phyloP scores from a whole-genome alignment of 805 yeast genomes.

The Candida odintsovae region DNA sequence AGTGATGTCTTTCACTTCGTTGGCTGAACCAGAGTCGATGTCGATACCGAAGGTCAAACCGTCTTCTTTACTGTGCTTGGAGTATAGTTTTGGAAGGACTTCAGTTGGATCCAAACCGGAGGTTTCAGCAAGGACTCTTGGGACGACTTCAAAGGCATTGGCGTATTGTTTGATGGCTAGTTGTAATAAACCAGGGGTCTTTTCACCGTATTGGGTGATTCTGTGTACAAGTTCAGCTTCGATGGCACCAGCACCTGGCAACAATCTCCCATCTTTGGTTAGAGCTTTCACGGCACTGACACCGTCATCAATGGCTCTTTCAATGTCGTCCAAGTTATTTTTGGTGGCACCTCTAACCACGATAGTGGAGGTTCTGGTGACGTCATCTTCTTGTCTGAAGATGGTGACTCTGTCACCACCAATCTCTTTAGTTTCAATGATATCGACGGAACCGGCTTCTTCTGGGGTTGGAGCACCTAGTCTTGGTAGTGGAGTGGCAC shows the following conservation, averaged over 20 bases:
- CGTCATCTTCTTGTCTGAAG: conserved; percentile 65
- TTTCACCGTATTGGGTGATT: conserved; percentile 82
- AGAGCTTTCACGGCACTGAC: conserved; percentile 88
- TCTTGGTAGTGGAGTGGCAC: conserved; percentile 93
- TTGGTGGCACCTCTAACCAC: conserved; percentile 95
- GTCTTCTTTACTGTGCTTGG: conserved; percentile 63
- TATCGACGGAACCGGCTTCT: conserved; percentile 83
- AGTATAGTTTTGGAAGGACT: conserved; percentile 81
- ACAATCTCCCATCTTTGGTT: conserved; percentile 70
- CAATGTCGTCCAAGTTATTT: conserved; percentile 87
- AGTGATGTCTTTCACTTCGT: conserved; percentile 68
- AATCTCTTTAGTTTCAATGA: conserved; percentile 86
- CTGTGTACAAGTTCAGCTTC: conserved; percentile 83
- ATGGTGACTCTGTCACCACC: conserved; percentile 97
- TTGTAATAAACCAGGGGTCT: conserved; percentile 88
- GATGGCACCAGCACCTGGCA: conserved; percentile 96
- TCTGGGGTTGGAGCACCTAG: conserved; percentile 94
- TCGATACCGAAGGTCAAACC: conserved; percentile 57
- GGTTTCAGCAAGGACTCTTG: conserved; percentile 89
- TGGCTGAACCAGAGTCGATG: conserved; percentile 64
- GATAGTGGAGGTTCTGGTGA: conserved; percentile 85
- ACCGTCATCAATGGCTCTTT: conserved; percentile 97
- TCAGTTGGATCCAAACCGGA: conserved; percentile 90
- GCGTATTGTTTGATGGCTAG: conserved; percentile 93
- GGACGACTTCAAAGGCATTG: conserved; percentile 89